Evolutionary conservation across 257 asterid species (phyloP).

Genomic region (Ophiorrhiza pumila): DNA sequence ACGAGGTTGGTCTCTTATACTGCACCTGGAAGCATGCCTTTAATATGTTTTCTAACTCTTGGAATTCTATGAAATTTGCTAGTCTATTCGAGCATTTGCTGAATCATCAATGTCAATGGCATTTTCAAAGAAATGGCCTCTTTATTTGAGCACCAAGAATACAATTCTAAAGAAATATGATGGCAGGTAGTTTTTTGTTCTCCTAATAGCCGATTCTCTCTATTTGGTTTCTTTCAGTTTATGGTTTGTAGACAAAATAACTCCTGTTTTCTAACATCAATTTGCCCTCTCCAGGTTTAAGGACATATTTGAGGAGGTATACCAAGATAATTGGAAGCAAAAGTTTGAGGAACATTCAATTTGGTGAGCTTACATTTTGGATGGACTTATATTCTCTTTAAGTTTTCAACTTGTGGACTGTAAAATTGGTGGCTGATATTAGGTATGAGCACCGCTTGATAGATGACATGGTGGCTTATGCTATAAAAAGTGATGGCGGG

Average conservation of each 20-base stretch:
- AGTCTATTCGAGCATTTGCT: conserved; percentile 92
- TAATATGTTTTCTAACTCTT: conserved; percentile 10
- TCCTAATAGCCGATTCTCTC: not conserved
- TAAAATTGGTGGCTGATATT: conserved; percentile 12
- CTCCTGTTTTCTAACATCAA: not conserved
- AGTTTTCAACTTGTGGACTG: conserved; percentile 5
- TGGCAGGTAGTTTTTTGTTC: conserved; percentile 58
- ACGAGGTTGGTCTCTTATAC: conserved; percentile 48
- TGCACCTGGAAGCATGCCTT: conserved; percentile 12
- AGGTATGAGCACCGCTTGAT: conserved; percentile 97
- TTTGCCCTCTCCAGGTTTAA: conserved; percentile 51
- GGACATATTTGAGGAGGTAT: conserved; percentile 91
- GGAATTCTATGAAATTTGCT: conserved; percentile 20
- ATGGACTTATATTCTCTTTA: not conserved
- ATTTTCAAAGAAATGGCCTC: conserved; percentile 82
- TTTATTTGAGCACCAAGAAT: conserved; percentile 86
- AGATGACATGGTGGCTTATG: conserved; percentile 98
- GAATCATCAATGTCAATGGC: conserved; percentile 94
- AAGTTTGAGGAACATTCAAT: conserved; percentile 78
- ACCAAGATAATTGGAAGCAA: conserved; percentile 74
- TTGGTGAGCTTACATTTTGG: conserved; percentile 46
- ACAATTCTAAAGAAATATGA: conserved; percentile 90
- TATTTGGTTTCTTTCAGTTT: not conserved
- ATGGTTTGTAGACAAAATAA: not conserved
- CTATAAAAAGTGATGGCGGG: conserved; percentile 87